Evolutionary conservation across 768 basidiomycete species (phyloP), one percentile per base, ranked within the genome.

Genomic region (Pleurotus tuoliensis): DNA sequence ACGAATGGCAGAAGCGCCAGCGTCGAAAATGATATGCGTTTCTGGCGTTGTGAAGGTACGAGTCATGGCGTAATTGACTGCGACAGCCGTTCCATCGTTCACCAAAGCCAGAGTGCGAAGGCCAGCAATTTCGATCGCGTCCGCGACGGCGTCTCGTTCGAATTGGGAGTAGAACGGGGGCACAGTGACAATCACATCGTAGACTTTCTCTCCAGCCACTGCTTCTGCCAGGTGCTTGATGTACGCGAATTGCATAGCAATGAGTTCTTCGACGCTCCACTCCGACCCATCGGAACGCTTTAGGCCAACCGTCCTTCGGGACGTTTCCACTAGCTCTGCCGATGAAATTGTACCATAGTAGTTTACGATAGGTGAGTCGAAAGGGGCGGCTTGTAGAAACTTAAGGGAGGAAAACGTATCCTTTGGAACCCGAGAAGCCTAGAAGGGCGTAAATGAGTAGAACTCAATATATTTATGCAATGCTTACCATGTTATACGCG

Each of bases 31-130:
- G 62, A 99, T 71, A 67, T 98, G 95, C 68, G 88, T 83, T 65
- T 95, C 89, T 0, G 86, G 84, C 2, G 73, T 74, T 0, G 88
- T 74, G 76, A 98, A 98, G 1, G 84, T 79, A 47, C 96, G 84
- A 1, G 94, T 94, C 94, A 98, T 97, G 43, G 97, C 97, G 66
- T 92, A 99, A 75, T 99, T 99, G 62, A 98, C 81, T 12, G 94
- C 97, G n/a, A 95, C 88, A 2, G 94, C 92, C 0, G 92, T 85
- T 24, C 96, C 96, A 63, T 99, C 97, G 62, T 94, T 90, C 53
- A 99, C 82, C 57, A 98, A 77, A 0, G 91, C 87, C 30, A 98
- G 75, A 1, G 89, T 86, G 24, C 82, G 82, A 46, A 99, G 73
- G 2, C 95, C 97, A 13, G 94, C 85, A 45, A 98, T 84, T 65